A percentile compares a stretch with the other conserved stretches of the same genome.
These are phyloP conservation scores for Stenocarpella maydis DNA, from an alignment of 2,329 filamentous ascomycete species.

Conservation along the genomic window DNA sequence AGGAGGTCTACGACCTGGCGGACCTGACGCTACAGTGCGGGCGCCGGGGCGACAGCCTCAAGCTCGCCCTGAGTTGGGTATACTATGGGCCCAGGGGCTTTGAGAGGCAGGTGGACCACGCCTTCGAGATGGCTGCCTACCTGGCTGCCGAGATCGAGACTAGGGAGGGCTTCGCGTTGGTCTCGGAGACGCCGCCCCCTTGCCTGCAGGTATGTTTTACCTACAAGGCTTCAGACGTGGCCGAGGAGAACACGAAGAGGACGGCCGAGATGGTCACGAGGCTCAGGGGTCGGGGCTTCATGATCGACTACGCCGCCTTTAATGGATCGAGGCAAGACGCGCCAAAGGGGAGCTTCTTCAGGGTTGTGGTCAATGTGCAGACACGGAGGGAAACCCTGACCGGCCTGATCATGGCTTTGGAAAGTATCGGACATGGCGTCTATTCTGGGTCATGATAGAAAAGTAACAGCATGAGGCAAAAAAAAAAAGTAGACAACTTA, in stretches of 20 bases:
- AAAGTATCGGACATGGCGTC: constrained; percentile 51
- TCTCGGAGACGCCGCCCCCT: constrained; percentile 77
- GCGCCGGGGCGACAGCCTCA: constrained; percentile 83
- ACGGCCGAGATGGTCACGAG: constrained; percentile 58
- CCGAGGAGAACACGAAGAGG: constrained; percentile 55
- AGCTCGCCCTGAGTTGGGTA: constrained; percentile 87
- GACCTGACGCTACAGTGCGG: constrained; percentile 95
- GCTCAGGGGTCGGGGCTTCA: constrained; percentile 62
- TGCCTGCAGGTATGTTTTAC: constrained; percentile 98
- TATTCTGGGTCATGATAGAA: not conserved
- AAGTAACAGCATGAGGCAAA: not conserved
- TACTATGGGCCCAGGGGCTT: constrained; percentile 87
- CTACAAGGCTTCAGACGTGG: constrained; percentile 64
- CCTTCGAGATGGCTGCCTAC: constrained; percentile 75
- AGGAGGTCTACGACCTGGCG: constrained; percentile 84
- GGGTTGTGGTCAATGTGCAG: constrained; percentile 67
- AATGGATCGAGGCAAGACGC: constrained; percentile 15
- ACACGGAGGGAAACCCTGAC: constrained; percentile 61
- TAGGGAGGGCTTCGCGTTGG: constrained; percentile 70
- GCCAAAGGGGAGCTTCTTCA: constrained; percentile 62
- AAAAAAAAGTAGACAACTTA: not conserved
- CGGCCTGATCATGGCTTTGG: constrained; percentile 62
- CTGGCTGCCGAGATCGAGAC: constrained; percentile 68
- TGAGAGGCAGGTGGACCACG: constrained; percentile 71
- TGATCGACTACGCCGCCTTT: constrained; percentile 69